Percentiles rank a stretch among this genome's conserved stretches.
phyloP scores from a whole-genome alignment of 441 rosid genomes.

The California macrophylla region DNA sequence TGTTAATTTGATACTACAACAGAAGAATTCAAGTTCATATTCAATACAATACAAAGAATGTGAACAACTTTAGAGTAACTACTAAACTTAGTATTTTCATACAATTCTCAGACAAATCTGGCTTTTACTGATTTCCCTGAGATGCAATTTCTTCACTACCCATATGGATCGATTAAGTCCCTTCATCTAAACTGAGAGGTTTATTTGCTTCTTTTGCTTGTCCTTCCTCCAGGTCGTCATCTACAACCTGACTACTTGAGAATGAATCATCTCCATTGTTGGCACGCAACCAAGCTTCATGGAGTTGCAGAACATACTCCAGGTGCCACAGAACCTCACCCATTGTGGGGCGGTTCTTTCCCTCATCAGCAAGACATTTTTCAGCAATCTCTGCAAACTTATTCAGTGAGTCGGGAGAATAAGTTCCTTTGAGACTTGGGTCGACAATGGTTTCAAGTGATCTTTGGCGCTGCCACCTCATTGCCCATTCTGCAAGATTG shows the following conservation, averaged over 20 bases:
- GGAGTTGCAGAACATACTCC: conserved; percentile 85
- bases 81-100: conserved; percentile 6
- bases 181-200: conserved; percentile 15
- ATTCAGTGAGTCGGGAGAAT: conserved; percentile 68
- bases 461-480: conserved; percentile 92
- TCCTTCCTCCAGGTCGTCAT: conserved; percentile 19
- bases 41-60: conserved; percentile 15
- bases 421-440: conserved; percentile 64
- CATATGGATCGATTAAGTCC: conserved; percentile 7
- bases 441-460: conserved; percentile 91
- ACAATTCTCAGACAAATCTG: conserved; percentile 3
- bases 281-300: conserved; percentile 63
- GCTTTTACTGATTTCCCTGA: neutral
- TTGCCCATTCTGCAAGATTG: conserved; percentile 97
- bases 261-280: conserved; percentile 28
- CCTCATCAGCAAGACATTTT: conserved; percentile 88
- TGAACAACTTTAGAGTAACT: conserved; percentile 22
- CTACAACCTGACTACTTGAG: conserved; percentile 29
- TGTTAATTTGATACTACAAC: conserved; percentile 5
- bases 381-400: conserved; percentile 94
- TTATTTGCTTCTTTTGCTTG: conserved; percentile 18
- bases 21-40: conserved; percentile 8
- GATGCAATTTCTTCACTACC: conserved; percentile 9
- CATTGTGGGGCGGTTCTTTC: conserved; percentile 88
- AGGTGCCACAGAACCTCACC: conserved; percentile 96